These are phyloP conservation scores for Boletus patriciae DNA, from an alignment of 768 basidiomycete genomes.

Conservation along the genomic window DNA sequence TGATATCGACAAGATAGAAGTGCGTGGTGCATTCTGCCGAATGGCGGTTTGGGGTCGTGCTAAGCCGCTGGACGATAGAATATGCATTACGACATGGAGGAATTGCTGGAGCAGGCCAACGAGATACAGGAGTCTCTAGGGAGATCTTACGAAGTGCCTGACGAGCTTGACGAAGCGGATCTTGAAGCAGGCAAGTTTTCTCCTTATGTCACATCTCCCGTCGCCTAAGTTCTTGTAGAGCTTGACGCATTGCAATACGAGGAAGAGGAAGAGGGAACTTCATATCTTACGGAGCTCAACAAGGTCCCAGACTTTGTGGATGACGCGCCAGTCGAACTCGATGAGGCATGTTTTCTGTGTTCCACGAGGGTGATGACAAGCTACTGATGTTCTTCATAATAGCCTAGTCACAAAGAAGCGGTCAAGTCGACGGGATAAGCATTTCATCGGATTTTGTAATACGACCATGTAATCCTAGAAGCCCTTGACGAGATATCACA, in stretches of 20 bases:
- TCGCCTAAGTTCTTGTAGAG: slow-evolving; percentile 51
- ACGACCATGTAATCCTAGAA: slow-evolving; percentile 18
- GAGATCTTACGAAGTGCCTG: slow-evolving; percentile 93
- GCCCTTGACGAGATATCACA: neutral
- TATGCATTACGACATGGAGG: slow-evolving; percentile 98
- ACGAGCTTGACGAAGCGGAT: slow-evolving; percentile 97
- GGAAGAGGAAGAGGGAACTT: slow-evolving; percentile 86
- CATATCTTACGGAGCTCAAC: slow-evolving; percentile 83
- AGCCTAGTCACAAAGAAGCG: slow-evolving; percentile 55
- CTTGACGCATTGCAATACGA: slow-evolving; percentile 92
- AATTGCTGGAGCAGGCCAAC: slow-evolving; percentile 93
- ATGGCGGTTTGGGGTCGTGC: neutral
- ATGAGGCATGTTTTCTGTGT: slow-evolving; percentile 48
- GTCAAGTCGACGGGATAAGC: slow-evolving; percentile 48
- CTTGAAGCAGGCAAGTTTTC: slow-evolving; percentile 84
- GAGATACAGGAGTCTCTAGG: slow-evolving; percentile 96
- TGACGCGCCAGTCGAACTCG: slow-evolving; percentile 71
- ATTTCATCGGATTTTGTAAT: slow-evolving; percentile 5
- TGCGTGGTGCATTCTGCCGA: slow-evolving; percentile 34
- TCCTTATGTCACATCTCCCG: neutral
- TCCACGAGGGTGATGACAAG: neutral
- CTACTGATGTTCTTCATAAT: slow-evolving; percentile 5
- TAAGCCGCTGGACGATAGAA: slow-evolving; percentile 48
- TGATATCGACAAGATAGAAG: slow-evolving; percentile 98
- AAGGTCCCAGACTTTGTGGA: slow-evolving; percentile 93